Percentiles rank a stretch among this genome's conserved stretches.
These are phyloP conservation scores for Porcisia hertigi DNA, from an alignment of 208 protist genomes.

Conservation along the genomic window DNA sequence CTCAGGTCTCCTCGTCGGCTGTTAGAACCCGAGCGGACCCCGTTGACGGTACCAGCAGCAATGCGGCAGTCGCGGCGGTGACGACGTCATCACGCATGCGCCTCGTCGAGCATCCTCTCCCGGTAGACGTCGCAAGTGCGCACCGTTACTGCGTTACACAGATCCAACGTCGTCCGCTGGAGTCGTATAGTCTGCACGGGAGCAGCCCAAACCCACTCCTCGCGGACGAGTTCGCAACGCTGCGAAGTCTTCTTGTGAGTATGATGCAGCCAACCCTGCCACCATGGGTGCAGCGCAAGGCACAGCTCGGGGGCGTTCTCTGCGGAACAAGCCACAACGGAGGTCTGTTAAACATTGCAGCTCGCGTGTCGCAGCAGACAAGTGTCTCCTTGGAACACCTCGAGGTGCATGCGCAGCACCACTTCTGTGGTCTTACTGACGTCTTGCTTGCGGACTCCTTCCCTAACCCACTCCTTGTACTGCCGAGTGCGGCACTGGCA, in stretches of 20 bases:
- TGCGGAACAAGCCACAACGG: slow-evolving; percentile 73
- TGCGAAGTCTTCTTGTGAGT: slow-evolving; percentile 43
- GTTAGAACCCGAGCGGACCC: neutral
- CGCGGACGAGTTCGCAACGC: slow-evolving; percentile 48
- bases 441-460: slow-evolving; percentile 73
- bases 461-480: slow-evolving; percentile 57
- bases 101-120: slow-evolving; percentile 46
- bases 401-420: slow-evolving; percentile 63
- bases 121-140: slow-evolving; percentile 50
- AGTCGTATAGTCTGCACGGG: slow-evolving; percentile 30
- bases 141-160: slow-evolving; percentile 61
- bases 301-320: slow-evolving; percentile 61
- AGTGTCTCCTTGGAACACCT: slow-evolving; percentile 68
- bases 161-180: slow-evolving; percentile 54
- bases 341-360: slow-evolving; percentile 75
- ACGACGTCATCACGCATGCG: neutral
- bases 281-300: slow-evolving; percentile 62
- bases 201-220: slow-evolving; percentile 82
- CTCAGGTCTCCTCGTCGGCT: neutral
- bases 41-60: neutral
- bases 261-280: slow-evolving; percentile 44
- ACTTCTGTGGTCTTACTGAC: slow-evolving; percentile 86
- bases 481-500: slow-evolving; percentile 63
- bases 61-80: neutral
- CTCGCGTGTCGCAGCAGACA: slow-evolving; percentile 71